phyloP scores from a whole-genome alignment of 2,329 filamentous ascomycete species.

The Scedosporium dehoogii region DNA sequence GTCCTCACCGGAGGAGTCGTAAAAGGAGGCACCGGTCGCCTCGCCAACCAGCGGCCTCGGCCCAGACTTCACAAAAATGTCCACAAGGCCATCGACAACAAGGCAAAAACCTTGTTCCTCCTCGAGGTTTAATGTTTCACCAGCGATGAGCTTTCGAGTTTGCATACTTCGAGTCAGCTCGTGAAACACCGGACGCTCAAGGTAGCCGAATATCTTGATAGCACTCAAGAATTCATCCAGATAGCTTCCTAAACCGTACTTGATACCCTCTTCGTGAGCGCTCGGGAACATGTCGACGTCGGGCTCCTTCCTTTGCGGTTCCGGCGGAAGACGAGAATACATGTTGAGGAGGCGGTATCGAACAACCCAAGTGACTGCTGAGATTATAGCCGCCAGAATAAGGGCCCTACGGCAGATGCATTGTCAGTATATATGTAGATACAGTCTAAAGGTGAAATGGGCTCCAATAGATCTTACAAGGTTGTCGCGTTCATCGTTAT shows the following conservation, averaged over 20 bases:
- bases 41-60: conserved; percentile 24
- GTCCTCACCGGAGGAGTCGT: conserved; percentile 51
- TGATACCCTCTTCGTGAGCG: conserved; percentile 77
- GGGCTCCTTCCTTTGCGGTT: conserved; percentile 91
- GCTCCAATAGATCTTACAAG: conserved; percentile 45
- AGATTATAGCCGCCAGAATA: conserved; percentile 66
- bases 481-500: conserved; percentile 99
- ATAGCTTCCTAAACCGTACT: conserved; percentile 89
- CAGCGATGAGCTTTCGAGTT: conserved; percentile 89
- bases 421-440: conserved; percentile 9
- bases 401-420: conserved; percentile 46
- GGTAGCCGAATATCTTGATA: conserved; percentile 97
- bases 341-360: conserved; percentile 94
- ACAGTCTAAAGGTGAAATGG: neutral
- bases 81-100: conserved; percentile 89
- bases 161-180: conserved; percentile 98
- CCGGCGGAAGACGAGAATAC: conserved; percentile 86
- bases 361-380: conserved; percentile 86
- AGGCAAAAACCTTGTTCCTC: conserved; percentile 98
- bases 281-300: conserved; percentile 94
- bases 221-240: conserved; percentile 96
- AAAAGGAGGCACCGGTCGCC: conserved; percentile 5
- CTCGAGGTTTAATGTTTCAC: conserved; percentile 88
- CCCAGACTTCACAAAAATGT: conserved; percentile 95
- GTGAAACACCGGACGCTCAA: conserved; percentile 94